phyloP scores from a whole-genome alignment of 2,329 filamentous ascomycete species.

The Metarhizium album region DNA sequence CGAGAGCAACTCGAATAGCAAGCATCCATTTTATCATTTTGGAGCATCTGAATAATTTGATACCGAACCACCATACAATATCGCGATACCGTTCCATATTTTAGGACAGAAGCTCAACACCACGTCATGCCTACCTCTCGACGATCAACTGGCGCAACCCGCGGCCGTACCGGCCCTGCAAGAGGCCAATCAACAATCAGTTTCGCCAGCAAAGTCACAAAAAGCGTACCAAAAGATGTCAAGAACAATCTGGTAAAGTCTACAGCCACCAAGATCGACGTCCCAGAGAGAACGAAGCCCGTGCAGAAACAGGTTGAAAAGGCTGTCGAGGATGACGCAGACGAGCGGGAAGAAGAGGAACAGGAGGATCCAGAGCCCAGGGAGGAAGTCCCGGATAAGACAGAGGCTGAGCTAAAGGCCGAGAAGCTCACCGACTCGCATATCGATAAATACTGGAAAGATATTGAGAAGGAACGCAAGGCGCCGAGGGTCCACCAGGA shows the following conservation, averaged over 20 bases:
- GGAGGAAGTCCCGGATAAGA: constrained; percentile 29
- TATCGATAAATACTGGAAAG: constrained; percentile 68
- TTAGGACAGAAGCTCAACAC: not conserved
- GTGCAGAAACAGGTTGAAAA: constrained; percentile 8
- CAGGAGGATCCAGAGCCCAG: constrained; percentile 15
- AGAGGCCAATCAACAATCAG: constrained; percentile 45
- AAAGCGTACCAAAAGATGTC: constrained; percentile 34
- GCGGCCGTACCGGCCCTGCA: constrained; percentile 23
- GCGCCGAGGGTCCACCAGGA: constrained; percentile 69
- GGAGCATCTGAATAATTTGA: not conserved
- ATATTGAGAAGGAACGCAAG: constrained; percentile 56
- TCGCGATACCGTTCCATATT: not conserved
- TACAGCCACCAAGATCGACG: constrained; percentile 24
- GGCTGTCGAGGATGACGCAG: constrained; percentile 10
- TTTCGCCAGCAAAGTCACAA: constrained; percentile 48
- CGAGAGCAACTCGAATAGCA: not conserved
- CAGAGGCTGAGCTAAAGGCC: constrained; percentile 45
- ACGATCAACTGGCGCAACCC: constrained; percentile 32
- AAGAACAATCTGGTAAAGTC: constrained; percentile 32
- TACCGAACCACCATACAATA: not conserved
- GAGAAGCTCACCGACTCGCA: constrained; percentile 55
- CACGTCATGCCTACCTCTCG: constrained; percentile 37
- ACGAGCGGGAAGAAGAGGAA: constrained; percentile 16
- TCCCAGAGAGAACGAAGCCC: constrained; percentile 13
- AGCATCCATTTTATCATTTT: too few species aligned